Base-by-base conservation (phyloP, 495 filamentous ascomycete genomes). In the Chaetomium fimeti region DNA sequence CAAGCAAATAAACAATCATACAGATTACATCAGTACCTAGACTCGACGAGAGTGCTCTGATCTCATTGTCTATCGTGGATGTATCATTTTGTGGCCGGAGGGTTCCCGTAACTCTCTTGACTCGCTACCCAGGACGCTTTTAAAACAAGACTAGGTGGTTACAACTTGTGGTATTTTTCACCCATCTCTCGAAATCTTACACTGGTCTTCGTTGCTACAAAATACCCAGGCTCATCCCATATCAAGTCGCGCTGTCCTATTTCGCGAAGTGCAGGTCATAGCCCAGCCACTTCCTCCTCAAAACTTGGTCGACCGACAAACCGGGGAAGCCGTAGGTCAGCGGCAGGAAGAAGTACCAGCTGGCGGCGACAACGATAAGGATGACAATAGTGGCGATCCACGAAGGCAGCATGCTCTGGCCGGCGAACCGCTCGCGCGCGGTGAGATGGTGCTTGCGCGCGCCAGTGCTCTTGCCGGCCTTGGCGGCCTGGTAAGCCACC, bases 261-360 rank as follows among this genome's bases (percentile, higher is more conserved):
- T 98, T 98, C 43, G 94, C 94, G 79, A 98, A 98, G 80, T 98
- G 94, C 75, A 98, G 83, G 77, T 98, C 94, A 75, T 98, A 98
- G 53, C 89, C 88, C 71, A 98, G 80, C 94, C 92, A 98, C 80
- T 96, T 96, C 76, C 94, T 85, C 56, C 90, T 86, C 60, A 88
- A 74, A 48, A 98, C 92, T 70, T 91, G 82, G 12, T 88, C 87
- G 12, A 93, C 88, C 63, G 79, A 87, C 76, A 98, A 83, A n/a
- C 94, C 95, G 1, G 94, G 94, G 62, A 89, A 91, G 25, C 94
- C 94, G 75, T 98, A 98, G 13, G 94, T 98, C 73, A 98, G 77
- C 24, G 94, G 94, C 57, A 93, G 83, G 81, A 93, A 98, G 83
- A 92, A 98, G 74, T 86, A 86, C 85, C 93, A 98, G 62, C 92